Evolutionary conservation across 2,329 filamentous ascomycete genomes (phyloP).

Genomic region (Aspergillus transmontanensis): DNA sequence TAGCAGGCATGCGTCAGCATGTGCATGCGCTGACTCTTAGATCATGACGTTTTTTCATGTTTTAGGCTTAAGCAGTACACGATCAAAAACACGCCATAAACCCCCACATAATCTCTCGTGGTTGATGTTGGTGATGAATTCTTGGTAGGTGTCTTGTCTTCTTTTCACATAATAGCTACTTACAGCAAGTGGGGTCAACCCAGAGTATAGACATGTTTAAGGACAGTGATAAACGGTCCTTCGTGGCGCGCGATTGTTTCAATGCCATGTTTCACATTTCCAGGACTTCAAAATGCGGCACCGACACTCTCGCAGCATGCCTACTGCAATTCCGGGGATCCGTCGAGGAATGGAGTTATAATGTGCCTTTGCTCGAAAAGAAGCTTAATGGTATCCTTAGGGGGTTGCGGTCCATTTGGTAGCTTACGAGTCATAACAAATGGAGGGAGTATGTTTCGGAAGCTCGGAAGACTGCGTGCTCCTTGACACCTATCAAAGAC

Average conservation of each 20-base stretch:
- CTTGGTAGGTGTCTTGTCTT: neutral
- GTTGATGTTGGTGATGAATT: neutral
- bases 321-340: too few species aligned
- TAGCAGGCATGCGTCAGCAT: neutral
- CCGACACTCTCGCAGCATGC: too few species aligned
- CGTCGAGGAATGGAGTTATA: too few species aligned
- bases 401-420: too few species aligned
- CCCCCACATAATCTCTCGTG: neutral
- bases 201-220: neutral
- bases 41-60: neutral
- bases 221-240: neutral
- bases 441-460: too few species aligned
- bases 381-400: too few species aligned
- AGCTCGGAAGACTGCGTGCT: too few species aligned
- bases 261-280: too few species aligned
- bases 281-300: too few species aligned
- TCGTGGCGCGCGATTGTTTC: neutral
- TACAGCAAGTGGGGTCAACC: neutral
- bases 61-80: neutral
- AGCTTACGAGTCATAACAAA: too few species aligned
- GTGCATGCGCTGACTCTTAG: neutral
- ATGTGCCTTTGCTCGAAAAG: too few species aligned
- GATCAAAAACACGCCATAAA: neutral
- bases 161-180: neutral
- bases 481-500: neutral